A percentile compares a stretch with the other conserved stretches of the same genome.
Conservation (phyloP, 2,329 filamentous ascomycete genomes). For the Ambrosiella cleistominuta region DNA sequence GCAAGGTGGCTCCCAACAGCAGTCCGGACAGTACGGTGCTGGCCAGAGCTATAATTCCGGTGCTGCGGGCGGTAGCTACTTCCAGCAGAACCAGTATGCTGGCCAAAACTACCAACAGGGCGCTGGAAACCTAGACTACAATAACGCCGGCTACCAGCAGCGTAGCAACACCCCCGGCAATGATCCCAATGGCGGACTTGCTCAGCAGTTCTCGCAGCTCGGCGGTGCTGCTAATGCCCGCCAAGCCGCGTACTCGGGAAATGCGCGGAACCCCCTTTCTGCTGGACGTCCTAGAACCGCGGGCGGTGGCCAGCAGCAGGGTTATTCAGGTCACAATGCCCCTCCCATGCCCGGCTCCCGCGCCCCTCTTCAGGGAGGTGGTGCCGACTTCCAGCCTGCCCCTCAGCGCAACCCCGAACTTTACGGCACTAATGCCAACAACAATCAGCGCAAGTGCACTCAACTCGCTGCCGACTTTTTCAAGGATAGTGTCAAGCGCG, state of each 20-base stretch:
- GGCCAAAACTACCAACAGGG: slow-evolving; percentile 21
- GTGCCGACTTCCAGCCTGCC: slow-evolving; percentile 57
- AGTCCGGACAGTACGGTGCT: slow-evolving; percentile 17
- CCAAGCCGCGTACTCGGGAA: slow-evolving; percentile 38
- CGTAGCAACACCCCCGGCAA: slow-evolving; percentile 45
- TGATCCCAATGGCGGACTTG: slow-evolving; percentile 77
- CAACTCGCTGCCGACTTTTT: slow-evolving; percentile 77
- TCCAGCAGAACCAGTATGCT: slow-evolving; percentile 37
- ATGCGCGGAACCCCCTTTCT: slow-evolving; percentile 45
- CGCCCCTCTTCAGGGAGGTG: slow-evolving; percentile 27
- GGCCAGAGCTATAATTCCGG: slow-evolving; percentile 12
- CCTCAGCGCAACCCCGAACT: slow-evolving; percentile 79
- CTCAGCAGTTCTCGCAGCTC: slow-evolving; percentile 89
- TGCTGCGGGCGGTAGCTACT: slow-evolving; percentile 30
- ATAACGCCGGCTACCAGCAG: slow-evolving; percentile 28
- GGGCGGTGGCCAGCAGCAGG: slow-evolving; percentile 46
- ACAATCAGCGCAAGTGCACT: slow-evolving; percentile 53
- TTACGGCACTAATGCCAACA: slow-evolving; percentile 45
- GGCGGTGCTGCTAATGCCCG: slow-evolving; percentile 52
- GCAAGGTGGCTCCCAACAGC: slow-evolving; percentile 21
- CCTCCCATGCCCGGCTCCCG: slow-evolving; percentile 47
- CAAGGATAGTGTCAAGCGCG: slow-evolving; percentile 94
- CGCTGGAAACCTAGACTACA: slow-evolving; percentile 29
- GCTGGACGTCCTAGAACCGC: slow-evolving; percentile 70
- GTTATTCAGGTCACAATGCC: slow-evolving; percentile 46